Evolutionary conservation across 768 basidiomycete species (phyloP).

Genomic region (Russula foetens): DNA sequence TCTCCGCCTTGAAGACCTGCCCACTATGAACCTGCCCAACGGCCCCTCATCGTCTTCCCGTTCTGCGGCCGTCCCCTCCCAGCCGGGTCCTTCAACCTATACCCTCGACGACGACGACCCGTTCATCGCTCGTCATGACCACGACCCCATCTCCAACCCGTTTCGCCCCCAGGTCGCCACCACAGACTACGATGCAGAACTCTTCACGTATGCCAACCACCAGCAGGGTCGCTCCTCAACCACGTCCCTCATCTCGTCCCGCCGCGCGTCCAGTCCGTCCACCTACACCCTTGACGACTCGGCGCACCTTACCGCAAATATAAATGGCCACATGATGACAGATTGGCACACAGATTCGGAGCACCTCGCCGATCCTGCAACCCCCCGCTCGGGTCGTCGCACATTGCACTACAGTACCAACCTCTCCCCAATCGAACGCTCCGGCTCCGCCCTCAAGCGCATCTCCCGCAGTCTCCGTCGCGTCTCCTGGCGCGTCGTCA

Average conservation of each 20-base stretch:
- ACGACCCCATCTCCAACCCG: conserved; percentile 21
- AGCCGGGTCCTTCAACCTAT: conserved; percentile 8
- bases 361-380: conserved; percentile 29
- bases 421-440: conserved; percentile 53
- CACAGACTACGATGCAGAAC: conserved; percentile 17
- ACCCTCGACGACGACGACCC: conserved; percentile 30
- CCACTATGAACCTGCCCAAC: conserved; percentile 17
- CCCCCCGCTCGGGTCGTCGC: conserved; percentile 32
- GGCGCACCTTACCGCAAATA: conserved; percentile 47
- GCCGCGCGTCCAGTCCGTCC: conserved; percentile 27
- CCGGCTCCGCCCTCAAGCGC: conserved; percentile 49
- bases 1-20: conserved; percentile 31
- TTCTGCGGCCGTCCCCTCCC: neutral
- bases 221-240: conserved; percentile 43
- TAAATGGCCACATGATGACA: conserved; percentile 29
- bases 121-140: neutral
- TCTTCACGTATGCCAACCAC: conserved; percentile 32
- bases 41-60: conserved; percentile 15
- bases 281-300: conserved; percentile 48
- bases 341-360: conserved; percentile 23
- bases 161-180: conserved; percentile 9
- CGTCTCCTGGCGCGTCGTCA: conserved; percentile 75
- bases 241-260: conserved; percentile 39
- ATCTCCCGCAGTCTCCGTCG: conserved; percentile 51
- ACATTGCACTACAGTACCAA: conserved; percentile 45